Evolutionary conservation across 164 flowering plant genomes (phyloP).

Genomic region (Annona cherimola): DNA sequence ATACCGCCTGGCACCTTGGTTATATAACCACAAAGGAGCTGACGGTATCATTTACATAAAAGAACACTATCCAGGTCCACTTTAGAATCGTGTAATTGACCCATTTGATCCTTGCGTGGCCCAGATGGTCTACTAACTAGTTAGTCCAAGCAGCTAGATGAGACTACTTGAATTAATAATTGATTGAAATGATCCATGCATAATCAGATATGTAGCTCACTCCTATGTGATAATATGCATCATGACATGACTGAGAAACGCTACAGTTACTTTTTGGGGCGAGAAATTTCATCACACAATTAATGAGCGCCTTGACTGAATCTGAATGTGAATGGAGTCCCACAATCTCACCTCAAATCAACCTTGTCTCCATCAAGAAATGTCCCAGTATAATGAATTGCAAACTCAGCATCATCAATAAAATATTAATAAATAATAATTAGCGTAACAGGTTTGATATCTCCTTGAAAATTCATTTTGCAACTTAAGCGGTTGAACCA

Average conservation of each 20-base stretch:
- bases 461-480: too few species aligned
- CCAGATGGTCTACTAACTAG: background rate
- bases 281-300: too few species aligned
- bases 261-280: too few species aligned
- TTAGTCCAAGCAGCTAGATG: too few species aligned
- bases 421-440: too few species aligned
- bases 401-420: background rate
- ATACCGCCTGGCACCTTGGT: slow-evolving; percentile 47
- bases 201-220: too few species aligned
- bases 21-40: slow-evolving; percentile 33
- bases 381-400: slow-evolving; percentile 96
- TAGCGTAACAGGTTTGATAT: too few species aligned
- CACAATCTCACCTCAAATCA: slow-evolving; percentile 85
- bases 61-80: background rate
- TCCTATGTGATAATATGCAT: too few species aligned
- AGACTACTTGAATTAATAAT: too few species aligned
- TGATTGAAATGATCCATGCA: too few species aligned
- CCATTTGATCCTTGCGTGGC: background rate
- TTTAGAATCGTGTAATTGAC: background rate
- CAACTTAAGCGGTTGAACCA: too few species aligned
- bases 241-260: background rate
- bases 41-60: too few species aligned
- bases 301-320: slow-evolving; percentile 76
- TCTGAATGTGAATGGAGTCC: slow-evolving; percentile 75
- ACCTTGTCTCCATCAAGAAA: slow-evolving; percentile 89